Evolutionary conservation across 2,329 filamentous ascomycete species (phyloP), one percentile per base, ranked within the genome.

Genomic region (Tetracladium maxilliforme): DNA sequence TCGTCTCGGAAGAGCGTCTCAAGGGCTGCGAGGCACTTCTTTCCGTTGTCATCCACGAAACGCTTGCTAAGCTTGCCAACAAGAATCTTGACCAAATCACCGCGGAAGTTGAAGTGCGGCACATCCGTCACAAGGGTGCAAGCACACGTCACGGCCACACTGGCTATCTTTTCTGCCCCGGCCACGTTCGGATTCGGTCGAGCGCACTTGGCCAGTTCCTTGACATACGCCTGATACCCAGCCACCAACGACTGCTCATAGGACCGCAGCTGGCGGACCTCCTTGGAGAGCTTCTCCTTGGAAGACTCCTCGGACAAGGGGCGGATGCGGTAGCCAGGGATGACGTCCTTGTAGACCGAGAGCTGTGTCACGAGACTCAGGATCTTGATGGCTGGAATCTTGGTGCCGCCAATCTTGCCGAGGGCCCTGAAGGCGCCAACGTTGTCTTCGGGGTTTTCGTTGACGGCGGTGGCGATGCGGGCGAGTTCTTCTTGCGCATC

Each of bases 71-170:
- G 61, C 47, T 90, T 90, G 37, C 73, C 72, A 13, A 93, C 74
- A 10, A 98, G 47, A 30, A 95, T 87, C 49, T 81, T 83, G 32
- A 98, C 56, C 26, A 98, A 58, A 26, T 98, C 87, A 24, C 64
- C 67, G 20, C 90, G 76, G 51, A 92, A 94, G 58, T 98, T 98
- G 69, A 98, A 98, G 55, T 98, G 92, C 4, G 90, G 82, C 1
- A 94, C 84, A 3, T 77, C 64, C 12, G 69, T 70, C 20, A 95
- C 53, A 10, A 98, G 63, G 16, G 68, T 78, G 50, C 84, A 93
- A 3, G 79, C 76, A 45, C 90, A 98, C 21, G 72, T 76, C 29
- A 93, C 75, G 4, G 90, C 87, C 14, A 93, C 65, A 26, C 64
- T 77, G 6, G 73, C 68, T 14, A 94, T 47, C 28, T 51, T 61